Percentiles rank a stretch among this genome's conserved stretches.
These are phyloP conservation scores for Garcileccinum viscosum DNA, from an alignment of 1,284 basidiomycete genomes.

Conservation along the genomic window DNA sequence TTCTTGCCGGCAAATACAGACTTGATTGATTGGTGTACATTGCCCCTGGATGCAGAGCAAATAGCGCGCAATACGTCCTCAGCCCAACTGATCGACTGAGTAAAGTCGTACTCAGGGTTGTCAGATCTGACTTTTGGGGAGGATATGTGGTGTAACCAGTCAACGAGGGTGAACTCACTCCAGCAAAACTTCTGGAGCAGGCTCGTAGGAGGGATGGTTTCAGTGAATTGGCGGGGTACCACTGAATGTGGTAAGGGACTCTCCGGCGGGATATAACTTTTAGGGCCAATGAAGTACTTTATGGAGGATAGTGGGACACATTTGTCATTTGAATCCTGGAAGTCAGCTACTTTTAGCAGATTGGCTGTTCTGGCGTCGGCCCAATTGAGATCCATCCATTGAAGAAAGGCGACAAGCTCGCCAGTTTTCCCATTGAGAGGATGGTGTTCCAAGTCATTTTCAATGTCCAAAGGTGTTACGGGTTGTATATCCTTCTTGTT, in stretches of 20 bases:
- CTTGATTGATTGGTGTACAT: slow-evolving; percentile 43
- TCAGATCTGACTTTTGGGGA: slow-evolving; percentile 47
- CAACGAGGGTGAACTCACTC: slow-evolving; percentile 75
- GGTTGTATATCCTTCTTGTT: slow-evolving; percentile 70
- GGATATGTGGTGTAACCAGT: slow-evolving; percentile 78
- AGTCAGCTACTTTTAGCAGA: slow-evolving; percentile 64
- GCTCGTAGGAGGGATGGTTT: slow-evolving; percentile 58
- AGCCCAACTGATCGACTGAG: slow-evolving; percentile 73
- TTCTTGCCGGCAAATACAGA: slow-evolving; percentile 66
- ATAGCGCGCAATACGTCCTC: slow-evolving; percentile 78
- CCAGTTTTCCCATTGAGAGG: slow-evolving; percentile 61
- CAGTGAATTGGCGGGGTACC: slow-evolving; percentile 72
- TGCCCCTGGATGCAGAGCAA: slow-evolving; percentile 56
- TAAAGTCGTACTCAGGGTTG: slow-evolving; percentile 66
- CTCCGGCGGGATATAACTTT: slow-evolving; percentile 45
- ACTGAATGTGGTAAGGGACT: slow-evolving; percentile 81
- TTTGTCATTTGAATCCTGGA: slow-evolving; percentile 44
- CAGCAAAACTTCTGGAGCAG: slow-evolving; percentile 75
- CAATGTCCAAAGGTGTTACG: slow-evolving; percentile 82
- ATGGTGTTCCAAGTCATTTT: slow-evolving; percentile 73
- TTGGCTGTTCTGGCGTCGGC: slow-evolving; percentile 46
- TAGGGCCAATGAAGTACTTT: slow-evolving; percentile 69
- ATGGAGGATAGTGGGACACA: slow-evolving; percentile 62
- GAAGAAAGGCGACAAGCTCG: slow-evolving; percentile 82
- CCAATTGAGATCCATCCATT: slow-evolving; percentile 68